Conservation (phyloP, 257 asterid species). For the Plantago major region DNA sequence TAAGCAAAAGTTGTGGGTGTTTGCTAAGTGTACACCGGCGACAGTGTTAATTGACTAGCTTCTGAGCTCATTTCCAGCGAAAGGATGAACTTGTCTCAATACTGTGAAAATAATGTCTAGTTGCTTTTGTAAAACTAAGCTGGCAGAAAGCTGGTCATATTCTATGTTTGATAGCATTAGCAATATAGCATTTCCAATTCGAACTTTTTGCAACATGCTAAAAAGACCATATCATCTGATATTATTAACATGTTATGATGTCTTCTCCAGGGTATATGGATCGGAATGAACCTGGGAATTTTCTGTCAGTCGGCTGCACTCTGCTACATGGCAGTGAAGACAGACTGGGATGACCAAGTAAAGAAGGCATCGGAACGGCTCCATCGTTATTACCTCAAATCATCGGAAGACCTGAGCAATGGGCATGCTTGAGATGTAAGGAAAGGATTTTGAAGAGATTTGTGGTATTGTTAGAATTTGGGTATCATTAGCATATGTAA, state of each 20-base stretch:
- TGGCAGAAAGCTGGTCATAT: no score
- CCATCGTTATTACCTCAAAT: constrained; percentile 43
- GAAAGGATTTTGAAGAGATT: neutral
- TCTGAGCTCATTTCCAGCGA: no score
- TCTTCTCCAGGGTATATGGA: constrained; percentile 74
- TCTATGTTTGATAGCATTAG: no score
- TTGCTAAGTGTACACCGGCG: no score
- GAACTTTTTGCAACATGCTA: no score
- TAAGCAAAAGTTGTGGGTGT: no score
- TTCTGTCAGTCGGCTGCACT: constrained; percentile 56
- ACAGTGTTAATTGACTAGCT: no score
- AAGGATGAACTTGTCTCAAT: no score
- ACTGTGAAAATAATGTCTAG: no score
- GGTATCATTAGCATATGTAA: constrained; percentile 26
- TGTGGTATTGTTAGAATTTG: constrained; percentile 20
- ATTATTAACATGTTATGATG: neutral
- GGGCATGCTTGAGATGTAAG: constrained; percentile 30
- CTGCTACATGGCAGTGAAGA: constrained; percentile 65
- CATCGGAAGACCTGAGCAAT: constrained; percentile 38
- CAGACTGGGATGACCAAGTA: constrained; percentile 74
- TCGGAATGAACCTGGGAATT: constrained; percentile 72
- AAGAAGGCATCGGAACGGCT: constrained; percentile 38
- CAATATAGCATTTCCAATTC: no score
- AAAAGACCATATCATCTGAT: no score
- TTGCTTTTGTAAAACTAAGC: no score